These are phyloP conservation scores for Gossypium rotundifolium DNA, from an alignment of 345 rosid species.

Conservation along the genomic window DNA sequence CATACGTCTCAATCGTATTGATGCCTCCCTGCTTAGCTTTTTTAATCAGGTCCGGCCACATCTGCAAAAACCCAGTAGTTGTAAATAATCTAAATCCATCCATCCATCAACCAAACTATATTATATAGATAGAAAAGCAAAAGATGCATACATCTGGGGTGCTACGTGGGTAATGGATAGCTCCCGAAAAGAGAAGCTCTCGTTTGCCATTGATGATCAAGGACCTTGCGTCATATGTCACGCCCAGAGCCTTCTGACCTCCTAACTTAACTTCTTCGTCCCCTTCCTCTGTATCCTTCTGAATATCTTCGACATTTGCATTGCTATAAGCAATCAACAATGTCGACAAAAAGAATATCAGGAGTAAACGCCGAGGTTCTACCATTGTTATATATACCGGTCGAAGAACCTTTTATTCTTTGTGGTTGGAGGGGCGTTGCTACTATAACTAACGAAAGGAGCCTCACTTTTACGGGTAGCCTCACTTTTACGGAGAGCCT, in stretches of 20 bases:
- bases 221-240: conserved; percentile 48
- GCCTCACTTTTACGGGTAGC: background rate
- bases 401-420: no score
- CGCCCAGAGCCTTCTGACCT: background rate
- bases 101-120: no score
- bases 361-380: background rate
- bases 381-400: background rate
- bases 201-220: conserved; percentile 49
- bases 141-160: conserved; percentile 40
- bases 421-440: no score
- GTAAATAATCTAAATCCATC: background rate
- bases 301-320: background rate
- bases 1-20: conserved; percentile 56
- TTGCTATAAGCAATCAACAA: conserved; percentile 14
- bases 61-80: conserved; percentile 26
- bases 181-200: conserved; percentile 59
- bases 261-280: background rate
- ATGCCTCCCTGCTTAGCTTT: conserved; percentile 55
- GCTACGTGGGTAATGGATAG: conserved; percentile 65
- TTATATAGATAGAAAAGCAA: background rate
- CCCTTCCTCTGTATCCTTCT: background rate
- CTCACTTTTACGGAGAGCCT: background rate
- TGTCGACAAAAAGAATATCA: conserved; percentile 10
- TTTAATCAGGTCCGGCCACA: conserved; percentile 42
- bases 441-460: no score